Evolutionary conservation across 2,329 filamentous ascomycete genomes (phyloP).

Genomic region (Sporothrix pseudoabietina): DNA sequence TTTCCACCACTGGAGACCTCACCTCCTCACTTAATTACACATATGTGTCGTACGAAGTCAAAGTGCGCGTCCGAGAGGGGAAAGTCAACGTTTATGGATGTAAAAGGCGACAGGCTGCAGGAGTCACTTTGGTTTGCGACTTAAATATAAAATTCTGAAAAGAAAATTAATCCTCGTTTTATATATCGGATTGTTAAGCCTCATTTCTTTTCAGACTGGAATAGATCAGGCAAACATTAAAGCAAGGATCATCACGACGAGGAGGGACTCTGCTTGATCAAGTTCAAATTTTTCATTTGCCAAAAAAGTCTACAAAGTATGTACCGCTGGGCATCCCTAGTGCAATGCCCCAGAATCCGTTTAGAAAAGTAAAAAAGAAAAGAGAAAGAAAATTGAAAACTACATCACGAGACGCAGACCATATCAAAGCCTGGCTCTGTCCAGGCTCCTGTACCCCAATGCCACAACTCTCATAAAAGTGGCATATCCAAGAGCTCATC

Average conservation of each 20-base stretch:
- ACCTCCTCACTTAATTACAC: not conserved
- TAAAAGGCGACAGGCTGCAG: not conserved
- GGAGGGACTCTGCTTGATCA: not conserved
- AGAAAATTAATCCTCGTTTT: not conserved
- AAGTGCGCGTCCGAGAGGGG: not conserved
- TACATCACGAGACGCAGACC: not conserved
- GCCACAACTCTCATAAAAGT: not conserved
- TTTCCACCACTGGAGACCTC: not conserved
- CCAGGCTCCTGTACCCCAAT: not conserved
- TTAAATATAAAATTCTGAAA: not conserved
- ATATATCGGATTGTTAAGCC: not conserved
- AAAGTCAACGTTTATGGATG: not conserved
- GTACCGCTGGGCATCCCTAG: not conserved
- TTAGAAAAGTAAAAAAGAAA: slow-evolving; percentile 1
- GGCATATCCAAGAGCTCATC: not conserved
- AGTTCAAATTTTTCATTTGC: not conserved
- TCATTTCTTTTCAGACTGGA: not conserved
- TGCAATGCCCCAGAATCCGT: not conserved
- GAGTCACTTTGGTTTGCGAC: not conserved
- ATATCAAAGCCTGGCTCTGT: not conserved
- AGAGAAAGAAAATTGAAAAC: slow-evolving; percentile 14
- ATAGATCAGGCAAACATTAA: not conserved
- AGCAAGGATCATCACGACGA: not conserved
- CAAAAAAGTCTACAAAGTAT: slow-evolving; percentile 9
- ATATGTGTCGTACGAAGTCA: not conserved